Percentiles rank a stretch among this genome's conserved stretches.
phyloP scores from a whole-genome alignment of 768 basidiomycete species.

The Paxillus involutus region DNA sequence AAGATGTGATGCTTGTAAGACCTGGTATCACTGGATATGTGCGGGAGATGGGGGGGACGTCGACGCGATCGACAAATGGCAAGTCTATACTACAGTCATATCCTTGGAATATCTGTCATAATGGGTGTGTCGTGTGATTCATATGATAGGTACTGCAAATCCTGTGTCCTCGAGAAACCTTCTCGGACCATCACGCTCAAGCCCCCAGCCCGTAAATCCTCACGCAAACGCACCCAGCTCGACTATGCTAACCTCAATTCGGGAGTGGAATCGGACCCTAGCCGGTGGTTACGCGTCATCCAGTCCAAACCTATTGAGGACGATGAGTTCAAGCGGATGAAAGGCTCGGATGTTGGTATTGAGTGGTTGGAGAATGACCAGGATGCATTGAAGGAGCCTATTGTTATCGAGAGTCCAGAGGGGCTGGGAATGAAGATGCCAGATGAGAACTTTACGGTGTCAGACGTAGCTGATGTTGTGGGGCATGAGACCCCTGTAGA shows the following conservation, averaged over 20 bases:
- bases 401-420: conserved; percentile 75
- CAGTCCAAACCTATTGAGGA: conserved; percentile 63
- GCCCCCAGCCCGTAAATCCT: conserved; percentile 77
- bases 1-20: conserved; percentile 76
- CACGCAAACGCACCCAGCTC: conserved; percentile 68
- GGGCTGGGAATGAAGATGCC: conserved; percentile 94
- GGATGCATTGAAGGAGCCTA: conserved; percentile 76
- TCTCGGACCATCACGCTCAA: conserved; percentile 70
- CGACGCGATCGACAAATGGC: conserved; percentile 79
- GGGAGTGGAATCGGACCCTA: conserved; percentile 59
- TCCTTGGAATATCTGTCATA: conserved; percentile 8
- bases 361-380: conserved; percentile 77
- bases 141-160: conserved; percentile 62
- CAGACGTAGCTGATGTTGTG: conserved; percentile 76
- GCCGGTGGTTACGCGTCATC: conserved; percentile 67
- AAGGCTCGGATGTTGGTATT: conserved; percentile 61
- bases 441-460: conserved; percentile 62
- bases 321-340: conserved; percentile 66
- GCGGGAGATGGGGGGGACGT: conserved; percentile 65
- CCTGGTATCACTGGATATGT: conserved; percentile 85
- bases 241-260: conserved; percentile 80
- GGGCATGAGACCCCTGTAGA: conserved; percentile 81
- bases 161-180: conserved; percentile 61
- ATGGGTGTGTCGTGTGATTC: conserved; percentile 15
- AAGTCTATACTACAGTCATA: conserved; percentile 25